Evolutionary conservation across 2,329 filamentous ascomycete genomes (phyloP), one percentile per base, ranked within the genome.

Genomic region (Microdochium bolleyi): DNA sequence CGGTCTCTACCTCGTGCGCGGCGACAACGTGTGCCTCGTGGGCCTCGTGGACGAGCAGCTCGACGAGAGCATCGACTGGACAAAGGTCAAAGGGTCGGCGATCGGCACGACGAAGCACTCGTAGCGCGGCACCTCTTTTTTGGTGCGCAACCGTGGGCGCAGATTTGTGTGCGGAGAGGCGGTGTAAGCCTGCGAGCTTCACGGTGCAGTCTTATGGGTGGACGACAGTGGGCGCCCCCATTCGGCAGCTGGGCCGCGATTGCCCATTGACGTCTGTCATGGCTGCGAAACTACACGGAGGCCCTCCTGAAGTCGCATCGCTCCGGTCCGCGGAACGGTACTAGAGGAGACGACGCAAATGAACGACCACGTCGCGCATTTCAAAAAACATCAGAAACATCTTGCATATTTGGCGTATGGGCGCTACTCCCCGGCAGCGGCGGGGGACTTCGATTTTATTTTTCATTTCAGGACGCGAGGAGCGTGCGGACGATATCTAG

Each of bases 51-150:
- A 99, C 68, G 92, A 96, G 70, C 80, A 88, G 61, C 75, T 97
- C 54, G 94, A 99, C 71, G 80, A 78, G 38, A 91, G 87, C 62
- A 97, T 99, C 65, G 86, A 96, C 72, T 99, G 94, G 94, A 78
- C 80, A 21, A 85, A 95, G 69, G 94, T 99, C 38, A 87, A 88
- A 66, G 92, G 92, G 3, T 83, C 85, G 54, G 83, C 87, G 27
- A 87, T 97, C 62, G 89, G 89, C 54, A 84, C 84, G 51, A 92
- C 91, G 62, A 96, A 94, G 70, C 91, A 96, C 65, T 61, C 70
- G 58, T 83, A 69, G 63, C 66, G 68, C 70, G 32, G 22, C 49
- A 11, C 22, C 16, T 49, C 51, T 49, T 49, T 24, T 44, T 50
- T 24, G 50, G 52, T 9, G 16, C 9, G 30, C 30, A 34, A 34